Conservation (phyloP, 805 yeast genomes). For the Candida takata region DNA sequence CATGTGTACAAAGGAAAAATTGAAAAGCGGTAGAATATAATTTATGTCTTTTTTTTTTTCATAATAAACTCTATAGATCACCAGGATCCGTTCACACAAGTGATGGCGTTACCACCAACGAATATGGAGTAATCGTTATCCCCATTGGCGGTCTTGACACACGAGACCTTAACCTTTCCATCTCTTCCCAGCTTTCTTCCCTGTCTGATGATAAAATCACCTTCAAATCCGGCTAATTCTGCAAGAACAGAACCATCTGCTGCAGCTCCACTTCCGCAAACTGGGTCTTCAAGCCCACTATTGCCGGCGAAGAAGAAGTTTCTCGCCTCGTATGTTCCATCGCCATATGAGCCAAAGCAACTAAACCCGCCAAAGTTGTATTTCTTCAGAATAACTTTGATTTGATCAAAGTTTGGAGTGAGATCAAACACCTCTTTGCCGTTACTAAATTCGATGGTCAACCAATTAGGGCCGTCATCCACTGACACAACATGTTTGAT, state of each 20-base stretch:
- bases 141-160: slow-evolving; percentile 13
- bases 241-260: slow-evolving; percentile 27
- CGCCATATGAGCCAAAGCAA: slow-evolving; percentile 29
- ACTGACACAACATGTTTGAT: slow-evolving; percentile 24
- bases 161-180: slow-evolving; percentile 27
- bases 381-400: slow-evolving; percentile 18
- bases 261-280: slow-evolving; percentile 46
- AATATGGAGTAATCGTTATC: slow-evolving; percentile 11
- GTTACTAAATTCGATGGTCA: slow-evolving; percentile 28
- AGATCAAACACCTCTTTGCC: slow-evolving; percentile 28
- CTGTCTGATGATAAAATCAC: slow-evolving; percentile 26
- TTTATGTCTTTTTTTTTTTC: no score
- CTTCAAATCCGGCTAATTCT: slow-evolving; percentile 16
- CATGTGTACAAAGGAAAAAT: no score
- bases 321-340: slow-evolving; percentile 30
- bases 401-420: slow-evolving; percentile 25
- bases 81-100: slow-evolving; percentile 30
- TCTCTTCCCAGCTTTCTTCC: slow-evolving; percentile 35
- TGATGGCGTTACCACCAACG: slow-evolving; percentile 36
- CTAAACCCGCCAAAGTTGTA: slow-evolving; percentile 28
- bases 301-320: slow-evolving; percentile 29
- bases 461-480: slow-evolving; percentile 44
- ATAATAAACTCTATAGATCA: not conserved
- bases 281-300: slow-evolving; percentile 43
- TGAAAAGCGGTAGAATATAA: no score